phyloP scores from a whole-genome alignment of 192 early-diverging fungal genomes.

The Umbelopsis ramanniana region DNA sequence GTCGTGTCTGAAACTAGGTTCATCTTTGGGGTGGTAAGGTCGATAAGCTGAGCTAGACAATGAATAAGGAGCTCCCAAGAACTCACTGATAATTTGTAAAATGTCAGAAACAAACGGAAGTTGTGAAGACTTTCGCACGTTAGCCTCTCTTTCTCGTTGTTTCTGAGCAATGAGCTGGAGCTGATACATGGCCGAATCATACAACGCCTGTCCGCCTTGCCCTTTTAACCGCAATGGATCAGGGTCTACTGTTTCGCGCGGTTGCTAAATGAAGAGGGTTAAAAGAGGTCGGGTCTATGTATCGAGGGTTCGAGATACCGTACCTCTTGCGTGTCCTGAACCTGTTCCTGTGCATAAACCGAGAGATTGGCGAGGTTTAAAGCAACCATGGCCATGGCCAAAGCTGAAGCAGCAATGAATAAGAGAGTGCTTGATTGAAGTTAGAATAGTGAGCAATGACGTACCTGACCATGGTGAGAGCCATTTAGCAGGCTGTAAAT shows the following conservation, averaged over 20 bases:
- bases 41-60: neutral
- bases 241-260: neutral
- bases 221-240: neutral
- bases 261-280: neutral
- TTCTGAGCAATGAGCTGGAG: conserved; percentile 13
- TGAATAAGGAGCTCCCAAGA: conserved; percentile 8
- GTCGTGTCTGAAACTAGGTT: neutral
- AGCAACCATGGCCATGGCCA: neutral
- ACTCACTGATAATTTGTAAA: conserved; percentile 7
- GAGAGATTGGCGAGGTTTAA: neutral
- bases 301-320: neutral
- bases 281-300: neutral
- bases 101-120: neutral
- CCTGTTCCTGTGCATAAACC: too few relatives aligned
- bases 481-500: neutral
- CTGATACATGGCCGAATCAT: conserved; percentile 25
- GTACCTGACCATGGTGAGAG: neutral
- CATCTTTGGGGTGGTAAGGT: conserved; percentile 7
- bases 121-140: neutral
- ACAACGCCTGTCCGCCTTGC: conserved; percentile 17
- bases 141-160: neutral
- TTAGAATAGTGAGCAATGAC: too few relatives aligned
- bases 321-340: too few relatives aligned
- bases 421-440: too few relatives aligned
- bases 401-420: neutral